Evolutionary conservation across 768 basidiomycete species (phyloP), one percentile per base, ranked within the genome.

Genomic region (Boletus eberwhitei): DNA sequence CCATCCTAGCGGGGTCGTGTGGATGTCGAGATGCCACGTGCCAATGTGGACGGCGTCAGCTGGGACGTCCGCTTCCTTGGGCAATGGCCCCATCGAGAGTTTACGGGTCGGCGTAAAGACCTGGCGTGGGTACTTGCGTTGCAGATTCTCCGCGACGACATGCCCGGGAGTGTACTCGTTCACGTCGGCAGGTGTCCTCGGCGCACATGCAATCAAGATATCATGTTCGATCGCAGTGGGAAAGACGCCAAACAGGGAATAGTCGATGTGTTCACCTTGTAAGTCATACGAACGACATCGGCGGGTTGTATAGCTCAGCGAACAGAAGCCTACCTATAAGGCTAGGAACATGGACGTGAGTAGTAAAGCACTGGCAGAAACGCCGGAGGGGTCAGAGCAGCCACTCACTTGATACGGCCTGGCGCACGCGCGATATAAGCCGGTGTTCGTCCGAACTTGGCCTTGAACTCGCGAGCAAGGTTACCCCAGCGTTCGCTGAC

Each of bases 191-290:
- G 64, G 11, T 29, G 57, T 26, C 54, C 68, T 77, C n/a, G 78
- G 78, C 32, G 79, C 83, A 70, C 81, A 85, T 0, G 91, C 90
- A 52, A 93, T 86, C 48, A 93, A 75, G 60, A 93, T 86, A 67
- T 93, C 93, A 48, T 82, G 82, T 59, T 92, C 91, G 37, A 93
- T 80, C 0, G 91, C 92, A n/a, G 86, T 80, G 16, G 91, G 93
- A 35, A 93, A 78, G 8, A 90, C 90, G 4, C 91, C 91, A 60
- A 92, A 91, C 26, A 91, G 74, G 0, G 86, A 82, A 60, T 92
- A 92, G 70, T 92, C 90, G 67, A 92, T 87, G 65, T 92, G 88
- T 72, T 91, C 89, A 32, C 89, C 88, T 83, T 73, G 67, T 17
- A 71, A 51, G 21, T 6, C n/a, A 48, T 53, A 26, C n/a, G 32